These are phyloP conservation scores for Solanum hybrid DNA, from an alignment of 305 asterid genomes.

Conservation along the genomic window DNA sequence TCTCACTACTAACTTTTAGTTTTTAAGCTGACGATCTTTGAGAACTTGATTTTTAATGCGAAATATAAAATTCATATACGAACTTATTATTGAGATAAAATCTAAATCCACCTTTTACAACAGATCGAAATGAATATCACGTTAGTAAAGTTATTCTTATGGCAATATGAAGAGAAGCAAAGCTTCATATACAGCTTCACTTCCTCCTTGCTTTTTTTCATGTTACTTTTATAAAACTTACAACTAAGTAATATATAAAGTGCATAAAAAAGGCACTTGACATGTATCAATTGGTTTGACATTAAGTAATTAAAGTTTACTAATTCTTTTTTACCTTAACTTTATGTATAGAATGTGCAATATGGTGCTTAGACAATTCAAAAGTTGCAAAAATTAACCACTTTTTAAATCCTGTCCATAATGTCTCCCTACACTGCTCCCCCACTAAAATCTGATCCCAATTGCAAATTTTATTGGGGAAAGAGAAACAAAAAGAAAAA, in stretches of 20 bases:
- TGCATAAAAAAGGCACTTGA: neutral
- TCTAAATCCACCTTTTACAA: no score
- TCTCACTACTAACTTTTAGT: neutral
- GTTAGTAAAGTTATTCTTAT: neutral
- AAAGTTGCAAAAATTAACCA: neutral
- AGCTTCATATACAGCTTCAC: neutral
- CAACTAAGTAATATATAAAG: neutral
- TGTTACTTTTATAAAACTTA: neutral
- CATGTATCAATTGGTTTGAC: neutral
- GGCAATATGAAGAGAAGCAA: neutral
- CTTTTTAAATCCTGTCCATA: neutral
- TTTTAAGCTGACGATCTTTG: neutral
- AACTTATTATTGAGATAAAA: neutral
- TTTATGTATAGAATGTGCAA: neutral
- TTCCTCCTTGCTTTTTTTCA: neutral
- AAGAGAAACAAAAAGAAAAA: neutral
- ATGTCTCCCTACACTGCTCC: neutral
- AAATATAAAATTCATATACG: neutral
- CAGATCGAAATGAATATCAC: neutral
- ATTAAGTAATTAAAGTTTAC: neutral
- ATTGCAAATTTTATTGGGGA: neutral
- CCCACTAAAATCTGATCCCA: slow-evolving; percentile 3
- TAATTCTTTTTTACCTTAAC: neutral
- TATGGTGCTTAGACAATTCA: neutral
- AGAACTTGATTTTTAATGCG: neutral